Percentiles rank a stretch among this genome's conserved stretches.
These are phyloP conservation scores for Avicennia marina DNA, from an alignment of 257 asterid genomes.

Conservation along the genomic window DNA sequence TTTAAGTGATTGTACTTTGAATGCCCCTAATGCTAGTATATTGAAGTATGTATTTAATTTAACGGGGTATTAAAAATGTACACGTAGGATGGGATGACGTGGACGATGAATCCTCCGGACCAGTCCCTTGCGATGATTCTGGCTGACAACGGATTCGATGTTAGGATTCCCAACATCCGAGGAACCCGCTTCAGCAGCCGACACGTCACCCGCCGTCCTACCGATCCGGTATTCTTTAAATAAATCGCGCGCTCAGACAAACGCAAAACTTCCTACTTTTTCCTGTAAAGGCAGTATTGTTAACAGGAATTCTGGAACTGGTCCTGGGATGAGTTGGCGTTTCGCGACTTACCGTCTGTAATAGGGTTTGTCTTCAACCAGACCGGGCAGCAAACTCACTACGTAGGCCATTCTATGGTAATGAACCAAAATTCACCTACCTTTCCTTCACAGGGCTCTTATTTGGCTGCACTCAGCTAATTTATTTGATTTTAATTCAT, in stretches of 20 bases:
- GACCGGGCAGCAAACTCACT: slow-evolving; percentile 41
- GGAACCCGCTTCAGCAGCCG: slow-evolving; percentile 64
- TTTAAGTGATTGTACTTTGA: too few species aligned
- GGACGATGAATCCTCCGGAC: slow-evolving; percentile 50
- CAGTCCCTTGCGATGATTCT: slow-evolving; percentile 45
- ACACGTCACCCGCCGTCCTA: slow-evolving; percentile 40
- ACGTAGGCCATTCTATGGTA: slow-evolving; percentile 65
- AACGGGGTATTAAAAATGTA: too few species aligned
- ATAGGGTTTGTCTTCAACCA: slow-evolving; percentile 25
- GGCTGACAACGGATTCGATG: slow-evolving; percentile 71
- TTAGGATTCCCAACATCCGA: slow-evolving; percentile 62
- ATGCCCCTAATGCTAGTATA: too few species aligned
- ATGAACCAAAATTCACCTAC: not conserved
- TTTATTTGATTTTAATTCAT: too few species aligned
- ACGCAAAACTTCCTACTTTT: too few species aligned
- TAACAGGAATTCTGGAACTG: slow-evolving; percentile 51
- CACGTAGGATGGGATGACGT: slow-evolving; percentile 58
- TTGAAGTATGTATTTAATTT: too few species aligned
- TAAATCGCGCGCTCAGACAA: too few species aligned
- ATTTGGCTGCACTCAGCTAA: too few species aligned
- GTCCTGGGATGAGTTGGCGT: slow-evolving; percentile 52
- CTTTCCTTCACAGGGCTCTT: too few species aligned
- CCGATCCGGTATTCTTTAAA: slow-evolving; percentile 37
- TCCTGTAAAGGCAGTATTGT: not conserved
- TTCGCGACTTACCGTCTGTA: slow-evolving; percentile 36